phyloP scores from a whole-genome alignment of 805 yeast genomes.

The Ogataea pignaliae region DNA sequence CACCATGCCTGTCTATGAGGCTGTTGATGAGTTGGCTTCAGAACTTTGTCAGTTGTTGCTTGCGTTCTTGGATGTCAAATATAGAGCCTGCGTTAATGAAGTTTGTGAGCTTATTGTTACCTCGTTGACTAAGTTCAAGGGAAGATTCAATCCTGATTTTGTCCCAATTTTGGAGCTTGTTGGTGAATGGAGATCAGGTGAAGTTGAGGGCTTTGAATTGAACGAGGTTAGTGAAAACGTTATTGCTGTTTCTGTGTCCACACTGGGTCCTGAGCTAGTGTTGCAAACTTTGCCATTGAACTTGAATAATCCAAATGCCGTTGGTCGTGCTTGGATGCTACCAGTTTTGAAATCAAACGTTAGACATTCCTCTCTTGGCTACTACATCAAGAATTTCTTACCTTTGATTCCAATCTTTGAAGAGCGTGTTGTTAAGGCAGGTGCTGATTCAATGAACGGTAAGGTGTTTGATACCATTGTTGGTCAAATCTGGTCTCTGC shows the following conservation, averaged over 20 bases:
- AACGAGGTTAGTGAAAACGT: conserved; percentile 77
- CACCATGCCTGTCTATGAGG: conserved; percentile 47
- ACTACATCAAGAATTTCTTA: conserved; percentile 55
- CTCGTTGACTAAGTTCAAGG: conserved; percentile 57
- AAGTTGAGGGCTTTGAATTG: conserved; percentile 59
- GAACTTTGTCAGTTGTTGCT: conserved; percentile 47
- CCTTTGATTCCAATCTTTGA: conserved; percentile 62
- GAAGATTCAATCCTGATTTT: conserved; percentile 68
- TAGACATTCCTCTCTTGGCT: conserved; percentile 61
- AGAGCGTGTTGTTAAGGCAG: conserved; percentile 37
- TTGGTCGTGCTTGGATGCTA: conserved; percentile 95
- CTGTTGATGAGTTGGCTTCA: conserved; percentile 49
- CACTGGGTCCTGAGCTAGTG: conserved; percentile 84
- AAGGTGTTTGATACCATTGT: conserved; percentile 81
- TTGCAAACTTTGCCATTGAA: conserved; percentile 74
- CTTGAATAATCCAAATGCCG: conserved; percentile 51
- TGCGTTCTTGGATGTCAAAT: conserved; percentile 66
- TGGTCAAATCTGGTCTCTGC: conserved; percentile 88
- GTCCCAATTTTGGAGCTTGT: conserved; percentile 61
- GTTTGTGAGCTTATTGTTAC: conserved; percentile 65
- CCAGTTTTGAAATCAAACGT: conserved; percentile 88
- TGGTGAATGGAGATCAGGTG: conserved; percentile 84
- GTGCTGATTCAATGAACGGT: conserved; percentile 57
- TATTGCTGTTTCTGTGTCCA: conserved; percentile 70
- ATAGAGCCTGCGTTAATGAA: conserved; percentile 70